Percentiles rank a stretch among this genome's conserved stretches.
These are phyloP conservation scores for Fusarium sp. DNA, from an alignment of 2,329 filamentous ascomycete genomes.

Conservation along the genomic window DNA sequence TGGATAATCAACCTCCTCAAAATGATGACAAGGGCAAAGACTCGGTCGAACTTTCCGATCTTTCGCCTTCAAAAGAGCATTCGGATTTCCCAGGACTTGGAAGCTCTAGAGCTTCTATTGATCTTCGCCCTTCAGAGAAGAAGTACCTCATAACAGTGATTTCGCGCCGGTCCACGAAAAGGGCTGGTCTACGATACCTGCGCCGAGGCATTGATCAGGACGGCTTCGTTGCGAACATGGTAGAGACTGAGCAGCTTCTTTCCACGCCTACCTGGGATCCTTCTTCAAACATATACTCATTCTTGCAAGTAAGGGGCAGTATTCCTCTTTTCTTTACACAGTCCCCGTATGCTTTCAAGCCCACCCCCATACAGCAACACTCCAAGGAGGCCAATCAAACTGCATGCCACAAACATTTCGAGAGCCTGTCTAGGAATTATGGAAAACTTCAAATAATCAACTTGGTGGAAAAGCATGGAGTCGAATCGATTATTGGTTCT, in stretches of 20 bases:
- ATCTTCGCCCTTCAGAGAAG: constrained; percentile 62
- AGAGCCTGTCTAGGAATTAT: constrained; percentile 75
- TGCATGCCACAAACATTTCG: constrained; percentile 85
- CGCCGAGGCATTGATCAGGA: constrained; percentile 91
- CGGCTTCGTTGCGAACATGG: constrained; percentile 87
- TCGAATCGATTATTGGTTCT: constrained; percentile 82
- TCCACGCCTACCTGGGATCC: constrained; percentile 75
- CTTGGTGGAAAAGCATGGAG: constrained; percentile 88
- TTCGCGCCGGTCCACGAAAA: constrained; percentile 86
- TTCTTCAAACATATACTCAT: constrained; percentile 77
- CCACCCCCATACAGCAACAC: constrained; percentile 83
- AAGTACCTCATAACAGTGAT: constrained; percentile 87
- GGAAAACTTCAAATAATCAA: constrained; percentile 83
- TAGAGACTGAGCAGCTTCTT: constrained; percentile 95
- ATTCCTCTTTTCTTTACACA: constrained; percentile 97
- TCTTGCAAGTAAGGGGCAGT: constrained; percentile 88
- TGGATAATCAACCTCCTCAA: constrained; percentile 72
- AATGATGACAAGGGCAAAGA: constrained; percentile 60
- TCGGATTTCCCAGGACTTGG: constrained; percentile 45
- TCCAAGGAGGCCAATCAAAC: constrained; percentile 81
- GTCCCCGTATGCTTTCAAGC: constrained; percentile 92
- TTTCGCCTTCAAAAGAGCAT: constrained; percentile 50
- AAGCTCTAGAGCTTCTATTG: constrained; percentile 49
- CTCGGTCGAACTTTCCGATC: constrained; percentile 59
- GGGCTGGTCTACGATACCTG: constrained; percentile 89